phyloP scores from a whole-genome alignment of 2,329 filamentous ascomycete genomes.

The Torrubiellomyces zombiae region DNA sequence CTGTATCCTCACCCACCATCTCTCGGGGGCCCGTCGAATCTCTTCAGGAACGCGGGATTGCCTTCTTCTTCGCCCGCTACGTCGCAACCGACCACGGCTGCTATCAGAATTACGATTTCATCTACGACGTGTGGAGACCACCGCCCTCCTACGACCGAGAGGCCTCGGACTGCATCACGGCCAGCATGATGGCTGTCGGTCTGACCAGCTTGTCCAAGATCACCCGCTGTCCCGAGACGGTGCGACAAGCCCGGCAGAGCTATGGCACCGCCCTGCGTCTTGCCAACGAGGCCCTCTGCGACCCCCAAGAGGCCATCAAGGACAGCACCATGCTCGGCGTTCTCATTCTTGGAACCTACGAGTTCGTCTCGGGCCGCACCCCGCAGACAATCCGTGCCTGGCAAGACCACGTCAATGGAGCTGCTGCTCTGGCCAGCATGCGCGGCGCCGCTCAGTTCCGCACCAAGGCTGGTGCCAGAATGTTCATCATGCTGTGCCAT shows the following conservation, averaged over 20 bases:
- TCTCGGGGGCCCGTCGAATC: slow-evolving; percentile 7
- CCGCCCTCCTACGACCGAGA: slow-evolving; percentile 14
- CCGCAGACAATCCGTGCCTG: slow-evolving; percentile 31
- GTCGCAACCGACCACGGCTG: slow-evolving; percentile 28
- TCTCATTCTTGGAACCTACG: slow-evolving; percentile 36
- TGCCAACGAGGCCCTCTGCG: slow-evolving; percentile 30
- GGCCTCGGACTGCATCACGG: slow-evolving; percentile 27
- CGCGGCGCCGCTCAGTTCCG: slow-evolving; percentile 30
- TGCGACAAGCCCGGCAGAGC: slow-evolving; percentile 30
- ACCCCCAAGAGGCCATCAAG: slow-evolving; percentile 25
- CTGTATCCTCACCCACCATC: slow-evolving; percentile 3
- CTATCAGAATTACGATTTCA: slow-evolving; percentile 34
- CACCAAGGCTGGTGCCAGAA: slow-evolving; percentile 26
- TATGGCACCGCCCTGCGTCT: slow-evolving; percentile 34
- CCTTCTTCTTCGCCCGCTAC: slow-evolving; percentile 35
- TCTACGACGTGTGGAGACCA: slow-evolving; percentile 35
- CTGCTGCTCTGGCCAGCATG: slow-evolving; percentile 30
- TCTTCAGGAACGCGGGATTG: slow-evolving; percentile 26
- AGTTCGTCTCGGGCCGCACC: slow-evolving; percentile 31
- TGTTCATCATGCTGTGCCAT: slow-evolving; percentile 38
- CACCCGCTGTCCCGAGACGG: slow-evolving; percentile 22
- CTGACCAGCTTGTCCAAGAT: slow-evolving; percentile 33
- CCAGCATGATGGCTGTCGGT: slow-evolving; percentile 38
- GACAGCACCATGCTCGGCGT: slow-evolving; percentile 36
- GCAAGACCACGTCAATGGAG: slow-evolving; percentile 36